A percentile compares a stretch with the other conserved stretches of the same genome.
These are phyloP conservation scores for Candida arabinofermentans DNA, from an alignment of 805 yeast genomes.

Conservation along the genomic window DNA sequence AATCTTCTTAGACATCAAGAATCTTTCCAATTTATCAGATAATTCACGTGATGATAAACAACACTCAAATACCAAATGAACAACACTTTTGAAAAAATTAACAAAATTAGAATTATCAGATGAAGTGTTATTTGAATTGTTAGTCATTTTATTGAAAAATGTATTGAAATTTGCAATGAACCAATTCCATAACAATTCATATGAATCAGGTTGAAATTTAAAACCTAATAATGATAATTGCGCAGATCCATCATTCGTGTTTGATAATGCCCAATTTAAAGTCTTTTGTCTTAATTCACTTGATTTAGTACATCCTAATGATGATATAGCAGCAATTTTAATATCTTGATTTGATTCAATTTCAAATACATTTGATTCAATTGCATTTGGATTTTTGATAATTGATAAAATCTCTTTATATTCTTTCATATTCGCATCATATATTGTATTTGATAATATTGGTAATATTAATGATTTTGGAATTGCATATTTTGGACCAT, in stretches of 20 bases:
- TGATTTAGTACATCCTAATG: conserved; percentile 47
- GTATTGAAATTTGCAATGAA: conserved; percentile 45
- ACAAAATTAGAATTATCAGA: conserved; percentile 31
- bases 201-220: conserved; percentile 32
- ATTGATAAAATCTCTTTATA: conserved; percentile 58
- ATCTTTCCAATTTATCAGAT: conserved; percentile 15
- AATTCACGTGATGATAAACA: conserved; percentile 18
- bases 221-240: conserved; percentile 59
- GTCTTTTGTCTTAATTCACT: conserved; percentile 47
- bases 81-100: conserved; percentile 43
- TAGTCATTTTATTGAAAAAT: conserved; percentile 47
- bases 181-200: conserved; percentile 51
- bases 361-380: conserved; percentile 34
- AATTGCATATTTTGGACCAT: conserved; percentile 47
- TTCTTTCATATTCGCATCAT: conserved; percentile 36
- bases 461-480: conserved; percentile 50
- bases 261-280: conserved; percentile 52
- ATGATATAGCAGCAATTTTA: conserved; percentile 52
- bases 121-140: conserved; percentile 39
- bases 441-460: conserved; percentile 30
- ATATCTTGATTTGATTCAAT: conserved; percentile 31
- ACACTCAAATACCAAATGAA: conserved; percentile 37
- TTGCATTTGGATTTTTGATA: conserved; percentile 45
- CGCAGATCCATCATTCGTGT: conserved; percentile 50
- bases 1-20: conserved; percentile 18